Conservation (phyloP, 176 grass and related monocot genomes). For the Panicum miliaceum region DNA sequence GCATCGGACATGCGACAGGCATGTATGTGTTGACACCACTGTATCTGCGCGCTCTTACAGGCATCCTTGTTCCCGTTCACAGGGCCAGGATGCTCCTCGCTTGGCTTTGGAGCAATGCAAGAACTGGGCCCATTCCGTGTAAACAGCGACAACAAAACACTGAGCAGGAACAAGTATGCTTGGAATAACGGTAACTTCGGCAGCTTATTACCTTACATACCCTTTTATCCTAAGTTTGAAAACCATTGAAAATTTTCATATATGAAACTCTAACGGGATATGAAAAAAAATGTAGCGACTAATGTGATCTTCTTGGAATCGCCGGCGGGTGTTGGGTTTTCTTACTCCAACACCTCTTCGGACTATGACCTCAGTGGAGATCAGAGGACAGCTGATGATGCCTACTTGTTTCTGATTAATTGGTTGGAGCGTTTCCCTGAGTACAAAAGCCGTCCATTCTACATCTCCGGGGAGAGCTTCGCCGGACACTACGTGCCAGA, state of each 20-base stretch:
- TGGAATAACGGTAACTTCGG: slow-evolving; percentile 53
- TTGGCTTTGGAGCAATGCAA: slow-evolving; percentile 54
- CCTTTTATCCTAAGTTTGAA: neutral
- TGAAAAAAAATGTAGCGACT: slow-evolving; percentile 32
- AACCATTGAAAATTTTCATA: neutral
- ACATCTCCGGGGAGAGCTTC: slow-evolving; percentile 68
- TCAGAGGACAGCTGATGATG: slow-evolving; percentile 30
- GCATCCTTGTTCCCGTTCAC: neutral
- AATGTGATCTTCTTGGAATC: slow-evolving; percentile 71
- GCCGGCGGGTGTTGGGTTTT: slow-evolving; percentile 61
- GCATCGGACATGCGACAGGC: neutral
- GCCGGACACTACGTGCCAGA: slow-evolving; percentile 56
- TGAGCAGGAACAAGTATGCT: slow-evolving; percentile 50
- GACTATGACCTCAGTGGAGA: slow-evolving; percentile 52
- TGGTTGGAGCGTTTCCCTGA: slow-evolving; percentile 55
- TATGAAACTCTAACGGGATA: neutral
- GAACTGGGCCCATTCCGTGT: slow-evolving; percentile 62
- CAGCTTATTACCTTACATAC: too few species aligned
- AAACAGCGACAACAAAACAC: slow-evolving; percentile 53
- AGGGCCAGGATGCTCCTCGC: slow-evolving; percentile 72
- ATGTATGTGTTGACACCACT: neutral
- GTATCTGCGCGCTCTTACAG: neutral
- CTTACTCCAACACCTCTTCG: slow-evolving; percentile 50
- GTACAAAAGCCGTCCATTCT: slow-evolving; percentile 52
- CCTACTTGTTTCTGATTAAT: slow-evolving; percentile 46